These are phyloP conservation scores for Hemisphaericaspora xylanilytica DNA, from an alignment of 1,139 yeast species.

Conservation along the genomic window DNA sequence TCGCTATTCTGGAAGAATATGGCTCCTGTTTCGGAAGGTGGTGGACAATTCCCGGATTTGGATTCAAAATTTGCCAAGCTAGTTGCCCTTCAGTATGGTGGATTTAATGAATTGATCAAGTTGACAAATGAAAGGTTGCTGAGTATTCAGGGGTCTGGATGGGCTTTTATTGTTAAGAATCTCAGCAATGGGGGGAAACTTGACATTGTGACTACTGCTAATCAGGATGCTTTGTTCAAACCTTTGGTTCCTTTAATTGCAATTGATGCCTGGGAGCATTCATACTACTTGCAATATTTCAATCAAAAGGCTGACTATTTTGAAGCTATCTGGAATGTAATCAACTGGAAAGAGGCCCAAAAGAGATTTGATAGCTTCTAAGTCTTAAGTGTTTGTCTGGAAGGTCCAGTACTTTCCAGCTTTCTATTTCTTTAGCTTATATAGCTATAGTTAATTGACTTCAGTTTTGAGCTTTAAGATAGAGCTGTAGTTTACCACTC, in stretches of 20 bases:
- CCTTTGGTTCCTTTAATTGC: slow-evolving; percentile 76
- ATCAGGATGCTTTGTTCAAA: slow-evolving; percentile 83
- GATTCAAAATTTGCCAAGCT: slow-evolving; percentile 60
- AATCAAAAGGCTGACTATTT: slow-evolving; percentile 93
- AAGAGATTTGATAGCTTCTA: slow-evolving; percentile 39
- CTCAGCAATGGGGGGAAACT: slow-evolving; percentile 70
- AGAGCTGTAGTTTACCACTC: no score
- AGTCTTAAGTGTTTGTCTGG: no score
- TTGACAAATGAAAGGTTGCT: slow-evolving; percentile 78
- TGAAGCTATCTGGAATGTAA: slow-evolving; percentile 94
- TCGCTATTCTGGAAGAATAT: slow-evolving; percentile 87
- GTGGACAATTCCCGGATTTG: slow-evolving; percentile 75
- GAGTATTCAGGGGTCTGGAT: slow-evolving; percentile 95
- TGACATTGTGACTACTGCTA: slow-evolving; percentile 81
- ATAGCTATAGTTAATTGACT: no score
- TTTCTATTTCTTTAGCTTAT: no score
- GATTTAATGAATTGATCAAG: slow-evolving; percentile 67
- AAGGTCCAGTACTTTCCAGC: no score
- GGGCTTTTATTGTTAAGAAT: slow-evolving; percentile 95
- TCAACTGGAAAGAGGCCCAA: slow-evolving; percentile 95
- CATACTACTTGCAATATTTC: slow-evolving; percentile 93
- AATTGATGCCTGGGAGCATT: slow-evolving; percentile 99
- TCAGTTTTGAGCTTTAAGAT: no score
- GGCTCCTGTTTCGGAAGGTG: slow-evolving; percentile 78
- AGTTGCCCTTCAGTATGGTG: slow-evolving; percentile 68